phyloP scores from a whole-genome alignment of 2,329 filamentous ascomycete genomes.

The Xylaria multiplex region DNA sequence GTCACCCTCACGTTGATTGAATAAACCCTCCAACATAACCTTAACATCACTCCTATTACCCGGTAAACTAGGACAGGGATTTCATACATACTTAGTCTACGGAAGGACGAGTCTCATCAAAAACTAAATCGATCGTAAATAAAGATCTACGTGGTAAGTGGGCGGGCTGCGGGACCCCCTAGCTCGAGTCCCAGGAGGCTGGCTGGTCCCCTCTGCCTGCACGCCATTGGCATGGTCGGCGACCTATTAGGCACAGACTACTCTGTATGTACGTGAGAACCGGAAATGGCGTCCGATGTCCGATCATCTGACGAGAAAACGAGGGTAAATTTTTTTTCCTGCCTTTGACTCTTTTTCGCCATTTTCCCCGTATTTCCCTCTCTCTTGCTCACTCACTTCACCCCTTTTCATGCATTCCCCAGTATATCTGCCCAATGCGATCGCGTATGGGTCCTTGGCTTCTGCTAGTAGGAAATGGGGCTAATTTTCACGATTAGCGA shows the following conservation, averaged over 20 bases:
- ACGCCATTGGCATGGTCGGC: constrained; percentile 28
- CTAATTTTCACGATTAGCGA: constrained; percentile 34
- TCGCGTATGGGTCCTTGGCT: neutral
- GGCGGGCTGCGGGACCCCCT: constrained; percentile 23
- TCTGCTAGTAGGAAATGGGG: constrained; percentile 9
- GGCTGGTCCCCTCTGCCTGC: constrained; percentile 24
- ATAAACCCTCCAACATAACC: neutral
- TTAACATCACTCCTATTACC: constrained; percentile 23
- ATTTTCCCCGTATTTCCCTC: neutral
- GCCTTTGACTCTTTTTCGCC: too few relatives aligned
- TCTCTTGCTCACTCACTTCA: neutral
- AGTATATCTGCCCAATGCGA: neutral
- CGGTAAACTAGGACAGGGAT: constrained; percentile 16
- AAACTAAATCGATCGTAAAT: constrained; percentile 36
- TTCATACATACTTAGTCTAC: constrained; percentile 1
- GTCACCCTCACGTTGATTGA: neutral
- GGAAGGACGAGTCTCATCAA: constrained; percentile 10
- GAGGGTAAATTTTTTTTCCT: neutral
- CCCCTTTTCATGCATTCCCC: neutral
- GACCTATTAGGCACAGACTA: constrained; percentile 17
- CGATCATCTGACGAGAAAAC: constrained; percentile 15
- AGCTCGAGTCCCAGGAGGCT: constrained; percentile 32
- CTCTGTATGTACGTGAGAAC: constrained; percentile 12
- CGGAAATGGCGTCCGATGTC: constrained; percentile 5
- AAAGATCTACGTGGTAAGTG: constrained; percentile 32